phyloP scores from a whole-genome alignment of 2,329 filamentous ascomycete genomes.

The Arthroderma uncinatum region DNA sequence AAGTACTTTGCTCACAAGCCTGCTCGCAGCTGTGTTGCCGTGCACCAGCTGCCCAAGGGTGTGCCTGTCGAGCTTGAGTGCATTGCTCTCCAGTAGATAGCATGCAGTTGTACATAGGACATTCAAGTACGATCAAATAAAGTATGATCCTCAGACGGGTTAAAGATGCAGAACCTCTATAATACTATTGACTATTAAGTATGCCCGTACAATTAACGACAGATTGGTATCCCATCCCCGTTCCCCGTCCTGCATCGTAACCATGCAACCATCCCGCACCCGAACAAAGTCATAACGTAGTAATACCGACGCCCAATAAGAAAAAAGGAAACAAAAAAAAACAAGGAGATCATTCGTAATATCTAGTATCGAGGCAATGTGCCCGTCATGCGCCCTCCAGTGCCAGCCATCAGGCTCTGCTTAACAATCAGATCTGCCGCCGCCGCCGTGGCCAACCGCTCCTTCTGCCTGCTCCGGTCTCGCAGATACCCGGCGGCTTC shows the following conservation, averaged over 20 bases:
- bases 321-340: background rate
- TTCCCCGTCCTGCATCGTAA: background rate
- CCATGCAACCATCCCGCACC: background rate
- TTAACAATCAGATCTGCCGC: constrained; percentile 90
- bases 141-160: background rate
- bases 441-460: constrained; percentile 76
- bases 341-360: background rate
- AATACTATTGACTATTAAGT: background rate
- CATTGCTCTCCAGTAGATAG: constrained; percentile 39
- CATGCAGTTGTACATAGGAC: background rate
- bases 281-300: background rate
- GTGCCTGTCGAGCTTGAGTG: constrained; percentile 56
- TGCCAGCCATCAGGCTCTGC: constrained; percentile 64
- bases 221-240: background rate
- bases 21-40: constrained; percentile 52
- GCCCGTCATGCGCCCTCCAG: constrained; percentile 43
- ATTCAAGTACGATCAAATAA: background rate
- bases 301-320: background rate
- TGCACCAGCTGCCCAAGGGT: constrained; percentile 51
- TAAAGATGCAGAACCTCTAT: background rate
- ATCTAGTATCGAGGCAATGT: constrained; percentile 19
- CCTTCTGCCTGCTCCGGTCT: constrained; percentile 85
- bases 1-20: constrained; percentile 58
- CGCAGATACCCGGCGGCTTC: constrained; percentile 80
- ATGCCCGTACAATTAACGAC: background rate